These are phyloP conservation scores for Xylariales sp. DNA, from an alignment of 2,329 filamentous ascomycete genomes.

Conservation along the genomic window DNA sequence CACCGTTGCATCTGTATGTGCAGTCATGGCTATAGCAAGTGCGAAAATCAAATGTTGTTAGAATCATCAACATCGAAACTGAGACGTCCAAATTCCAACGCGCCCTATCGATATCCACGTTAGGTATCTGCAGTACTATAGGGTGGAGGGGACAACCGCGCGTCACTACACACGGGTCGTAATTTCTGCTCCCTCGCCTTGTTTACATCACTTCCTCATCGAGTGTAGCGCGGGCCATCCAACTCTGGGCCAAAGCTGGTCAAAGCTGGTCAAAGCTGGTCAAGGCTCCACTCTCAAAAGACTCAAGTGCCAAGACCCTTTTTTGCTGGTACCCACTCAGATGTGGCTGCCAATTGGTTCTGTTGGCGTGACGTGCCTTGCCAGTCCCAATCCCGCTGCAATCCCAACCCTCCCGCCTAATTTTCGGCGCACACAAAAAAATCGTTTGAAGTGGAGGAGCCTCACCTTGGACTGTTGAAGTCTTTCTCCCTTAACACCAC, in stretches of 20 bases:
- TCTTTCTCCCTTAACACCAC: slow-evolving; percentile 3
- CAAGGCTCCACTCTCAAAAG: background rate
- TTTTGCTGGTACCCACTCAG: too few relatives aligned
- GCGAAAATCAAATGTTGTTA: background rate
- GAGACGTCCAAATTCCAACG: background rate
- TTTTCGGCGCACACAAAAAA: slow-evolving; percentile 27
- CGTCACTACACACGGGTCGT: background rate
- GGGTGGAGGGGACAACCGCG: background rate
- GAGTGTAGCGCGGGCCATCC: slow-evolving; percentile 1
- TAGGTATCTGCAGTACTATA: background rate
- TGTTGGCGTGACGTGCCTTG: too few relatives aligned
- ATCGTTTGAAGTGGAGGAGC: slow-evolving; percentile 25
- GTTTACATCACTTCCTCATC: slow-evolving; percentile 11
- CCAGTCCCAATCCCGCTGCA: too few relatives aligned
- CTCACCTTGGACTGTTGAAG: slow-evolving; percentile 5
- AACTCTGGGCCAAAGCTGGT: background rate
- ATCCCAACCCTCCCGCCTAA: slow-evolving; percentile 18
- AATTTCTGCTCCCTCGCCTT: background rate
- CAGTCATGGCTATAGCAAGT: background rate
- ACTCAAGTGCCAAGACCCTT: background rate
- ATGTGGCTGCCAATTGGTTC: too few relatives aligned
- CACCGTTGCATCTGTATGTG: slow-evolving; percentile 40
- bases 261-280: background rate
- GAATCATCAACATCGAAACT: background rate
- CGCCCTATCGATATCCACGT: too few relatives aligned